Evolutionary conservation across 2,329 filamentous ascomycete species (phyloP).

Genomic region (Fusarium nematophilum): DNA sequence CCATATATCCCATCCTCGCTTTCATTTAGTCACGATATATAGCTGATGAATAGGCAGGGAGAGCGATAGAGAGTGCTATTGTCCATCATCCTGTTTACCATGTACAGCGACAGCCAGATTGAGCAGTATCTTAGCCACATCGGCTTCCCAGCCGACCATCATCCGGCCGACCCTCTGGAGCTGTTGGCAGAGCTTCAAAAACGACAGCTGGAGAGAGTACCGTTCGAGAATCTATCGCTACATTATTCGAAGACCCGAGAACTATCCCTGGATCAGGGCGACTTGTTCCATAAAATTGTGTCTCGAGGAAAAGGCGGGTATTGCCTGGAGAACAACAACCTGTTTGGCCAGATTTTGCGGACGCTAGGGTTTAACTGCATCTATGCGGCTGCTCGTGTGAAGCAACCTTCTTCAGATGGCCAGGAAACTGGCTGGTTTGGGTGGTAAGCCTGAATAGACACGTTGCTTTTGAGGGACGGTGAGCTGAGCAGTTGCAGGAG

Average conservation of each 20-base stretch:
- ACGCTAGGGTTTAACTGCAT: constrained; percentile 7
- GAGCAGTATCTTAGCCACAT: constrained; percentile 17
- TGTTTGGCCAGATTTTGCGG: constrained; percentile 10
- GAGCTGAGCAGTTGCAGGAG: not conserved
- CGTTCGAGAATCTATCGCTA: constrained; percentile 20
- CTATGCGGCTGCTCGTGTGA: constrained; percentile 11
- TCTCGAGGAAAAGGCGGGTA: constrained; percentile 12
- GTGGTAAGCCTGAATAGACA: constrained; percentile 1
- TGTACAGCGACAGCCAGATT: constrained; percentile 3
- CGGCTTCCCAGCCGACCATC: not conserved
- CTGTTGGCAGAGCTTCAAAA: constrained; percentile 14
- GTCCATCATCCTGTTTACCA: not conserved
- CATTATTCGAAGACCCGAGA: constrained; percentile 15
- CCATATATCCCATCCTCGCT: too few species aligned
- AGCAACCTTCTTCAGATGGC: not conserved
- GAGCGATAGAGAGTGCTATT: too few species aligned
- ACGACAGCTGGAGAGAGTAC: constrained; percentile 13
- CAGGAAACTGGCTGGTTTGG: constrained; percentile 8
- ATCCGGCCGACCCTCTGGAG: constrained; percentile 4
- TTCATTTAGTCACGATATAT: too few species aligned
- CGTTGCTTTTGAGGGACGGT: not conserved
- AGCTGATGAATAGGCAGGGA: too few species aligned
- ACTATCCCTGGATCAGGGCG: constrained; percentile 3
- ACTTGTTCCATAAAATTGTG: constrained; percentile 17
- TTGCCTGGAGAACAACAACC: constrained; percentile 25